Evolutionary conservation across 2,329 filamentous ascomycete species (phyloP), one percentile per base, ranked within the genome.

Genomic region (Bipolaris gigantea): DNA sequence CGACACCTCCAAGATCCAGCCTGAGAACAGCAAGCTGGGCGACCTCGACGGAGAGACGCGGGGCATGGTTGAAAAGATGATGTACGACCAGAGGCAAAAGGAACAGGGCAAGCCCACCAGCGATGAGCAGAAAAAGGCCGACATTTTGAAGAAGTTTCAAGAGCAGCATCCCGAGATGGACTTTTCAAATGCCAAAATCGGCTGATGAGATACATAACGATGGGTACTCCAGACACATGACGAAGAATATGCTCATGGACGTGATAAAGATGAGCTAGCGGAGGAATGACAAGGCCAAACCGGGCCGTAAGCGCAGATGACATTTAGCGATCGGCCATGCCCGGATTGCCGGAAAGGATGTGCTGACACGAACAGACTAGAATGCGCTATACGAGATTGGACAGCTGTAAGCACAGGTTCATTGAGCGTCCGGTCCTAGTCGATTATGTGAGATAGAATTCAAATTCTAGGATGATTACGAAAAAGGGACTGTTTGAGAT

Each of bases 61-160:
- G 61, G 85, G 87, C 55, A 97, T 99, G 93, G 94, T 99, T 40
- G 94, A 99, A 85, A 99, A 99, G 85, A 99, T 99, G 94, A 99
- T 99, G 94, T 99, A 84, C 70, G 94, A 99, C 79, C 94, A 99
- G 82, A 83, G 89, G 63, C 92, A 97, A 80, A 99, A 99, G 85
- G 92, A 97, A 80, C 80, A 84, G 76, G 94, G 94, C 4, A 83
- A 89, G 75, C 90, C 92, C 42, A 92, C 88, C 11, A 96, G 90
- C 62, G 94, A 97, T 64, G 94, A 99, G 80, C 87, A 96, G 83
- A 90, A 92, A 82, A 97, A 97, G 84, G 77, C 86, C 72, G 93
- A 99, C 51, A 88, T 99, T 67, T 78, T 99, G 72, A 89, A 90
- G 78, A 62, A 95, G 80, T 97, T 99, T 78, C 89, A 97, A 84